phyloP scores from a whole-genome alignment of 345 rosid species.

The Ceriops tagal region DNA sequence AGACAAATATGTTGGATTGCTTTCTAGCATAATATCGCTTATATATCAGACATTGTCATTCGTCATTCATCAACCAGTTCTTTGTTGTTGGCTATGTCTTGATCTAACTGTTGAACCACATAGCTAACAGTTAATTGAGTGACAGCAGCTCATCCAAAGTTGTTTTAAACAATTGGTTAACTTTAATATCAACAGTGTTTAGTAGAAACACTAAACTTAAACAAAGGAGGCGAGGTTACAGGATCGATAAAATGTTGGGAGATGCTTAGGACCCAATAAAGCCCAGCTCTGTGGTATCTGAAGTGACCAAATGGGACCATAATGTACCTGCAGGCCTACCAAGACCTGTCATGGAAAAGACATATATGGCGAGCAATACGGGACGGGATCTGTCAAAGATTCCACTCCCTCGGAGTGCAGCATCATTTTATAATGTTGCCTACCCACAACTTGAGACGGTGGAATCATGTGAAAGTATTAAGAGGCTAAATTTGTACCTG shows the following conservation, averaged over 20 bases:
- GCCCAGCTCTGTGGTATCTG: slow-evolving; percentile 15
- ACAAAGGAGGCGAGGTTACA: too few species aligned
- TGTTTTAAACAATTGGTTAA: too few species aligned
- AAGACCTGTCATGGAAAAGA: slow-evolving; percentile 28
- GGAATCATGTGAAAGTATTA: slow-evolving; percentile 48
- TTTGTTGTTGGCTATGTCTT: too few species aligned
- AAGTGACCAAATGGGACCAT: slow-evolving; percentile 9
- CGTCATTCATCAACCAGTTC: too few species aligned
- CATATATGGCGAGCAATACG: slow-evolving; percentile 23
- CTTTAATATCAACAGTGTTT: too few species aligned
- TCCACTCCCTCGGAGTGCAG: slow-evolving; percentile 59
- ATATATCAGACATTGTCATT: too few species aligned
- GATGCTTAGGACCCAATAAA: slow-evolving; percentile 17
- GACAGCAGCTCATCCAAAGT: too few species aligned
- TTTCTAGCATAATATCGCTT: too few species aligned
- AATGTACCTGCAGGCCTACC: neutral
- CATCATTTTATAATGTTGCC: slow-evolving; percentile 47
- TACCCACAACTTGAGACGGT: slow-evolving; percentile 42
- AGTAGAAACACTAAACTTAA: too few species aligned
- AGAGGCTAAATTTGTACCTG: slow-evolving; percentile 38
- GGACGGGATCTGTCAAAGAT: slow-evolving; percentile 34
- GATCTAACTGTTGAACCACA: too few species aligned
- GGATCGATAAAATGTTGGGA: neutral
- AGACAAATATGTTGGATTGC: too few species aligned
- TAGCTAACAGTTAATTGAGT: too few species aligned